These are phyloP conservation scores for Annona squamosa DNA, from an alignment of 164 flowering plant genomes.

Conservation along the genomic window DNA sequence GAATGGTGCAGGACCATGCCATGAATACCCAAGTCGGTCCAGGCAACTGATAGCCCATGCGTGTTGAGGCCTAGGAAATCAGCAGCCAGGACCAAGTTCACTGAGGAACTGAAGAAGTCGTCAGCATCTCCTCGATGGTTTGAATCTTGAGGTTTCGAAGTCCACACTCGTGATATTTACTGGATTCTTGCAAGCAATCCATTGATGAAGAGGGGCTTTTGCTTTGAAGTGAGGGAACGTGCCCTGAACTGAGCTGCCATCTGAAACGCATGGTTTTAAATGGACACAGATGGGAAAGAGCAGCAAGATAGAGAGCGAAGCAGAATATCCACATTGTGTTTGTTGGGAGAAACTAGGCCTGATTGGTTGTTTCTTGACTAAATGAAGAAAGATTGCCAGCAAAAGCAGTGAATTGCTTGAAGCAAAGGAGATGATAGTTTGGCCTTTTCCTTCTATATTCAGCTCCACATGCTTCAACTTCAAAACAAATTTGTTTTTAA, in stretches of 20 bases:
- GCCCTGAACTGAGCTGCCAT: constrained; percentile 16
- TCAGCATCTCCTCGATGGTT: constrained; percentile 19
- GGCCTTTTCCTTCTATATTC: neutral
- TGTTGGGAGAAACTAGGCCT: neutral
- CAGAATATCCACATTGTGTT: constrained; percentile 1
- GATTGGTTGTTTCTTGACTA: neutral
- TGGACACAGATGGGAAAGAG: constrained; percentile 5
- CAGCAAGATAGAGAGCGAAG: neutral
- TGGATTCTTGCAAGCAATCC: constrained; percentile 23
- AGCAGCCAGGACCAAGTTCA: constrained; percentile 13
- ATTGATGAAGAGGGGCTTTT: constrained; percentile 13
- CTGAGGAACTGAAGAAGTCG: constrained; percentile 18
- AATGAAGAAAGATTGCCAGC: constrained; percentile 4
- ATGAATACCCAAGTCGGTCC: constrained; percentile 20
- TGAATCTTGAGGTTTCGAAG: constrained; percentile 16
- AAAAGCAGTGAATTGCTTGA: constrained; percentile 11
- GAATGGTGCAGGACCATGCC: constrained; percentile 35
- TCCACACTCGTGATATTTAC: constrained; percentile 10
- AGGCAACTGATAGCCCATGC: constrained; percentile 25
- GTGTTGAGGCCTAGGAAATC: constrained; percentile 29
- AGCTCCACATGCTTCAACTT: neutral
- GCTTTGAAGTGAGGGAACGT: constrained; percentile 5
- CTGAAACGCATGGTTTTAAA: constrained; percentile 7
- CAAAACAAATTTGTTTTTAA: neutral
- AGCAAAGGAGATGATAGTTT: neutral